These are phyloP conservation scores for Torulaspora pretoriensis DNA, from an alignment of 1,139 yeast species.

Conservation along the genomic window DNA sequence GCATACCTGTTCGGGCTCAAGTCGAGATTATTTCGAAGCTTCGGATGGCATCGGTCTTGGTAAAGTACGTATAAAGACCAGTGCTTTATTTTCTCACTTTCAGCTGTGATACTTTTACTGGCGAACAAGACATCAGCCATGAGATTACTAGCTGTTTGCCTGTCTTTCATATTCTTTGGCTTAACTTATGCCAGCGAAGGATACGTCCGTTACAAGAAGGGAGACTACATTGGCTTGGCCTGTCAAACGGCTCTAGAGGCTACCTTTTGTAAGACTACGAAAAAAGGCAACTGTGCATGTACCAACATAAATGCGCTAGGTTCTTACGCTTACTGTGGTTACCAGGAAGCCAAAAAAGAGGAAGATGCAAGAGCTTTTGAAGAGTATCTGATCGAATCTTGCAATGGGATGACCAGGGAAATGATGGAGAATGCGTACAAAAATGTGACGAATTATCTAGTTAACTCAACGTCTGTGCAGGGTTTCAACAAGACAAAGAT, in stretches of 20 bases:
- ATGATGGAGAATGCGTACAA: constrained; percentile 40
- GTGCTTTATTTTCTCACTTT: background rate
- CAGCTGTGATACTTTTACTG: background rate
- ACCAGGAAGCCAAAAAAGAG: constrained; percentile 12
- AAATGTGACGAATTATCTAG: constrained; percentile 41
- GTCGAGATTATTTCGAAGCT: too few species aligned
- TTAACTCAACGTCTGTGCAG: constrained; percentile 32
- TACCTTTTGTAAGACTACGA: constrained; percentile 26
- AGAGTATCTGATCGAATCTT: constrained; percentile 18
- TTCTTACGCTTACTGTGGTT: constrained; percentile 31
- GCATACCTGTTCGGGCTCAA: too few species aligned
- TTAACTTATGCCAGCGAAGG: constrained; percentile 1
- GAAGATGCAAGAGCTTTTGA: constrained; percentile 18
- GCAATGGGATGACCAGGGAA: constrained; percentile 33
- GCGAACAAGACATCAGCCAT: background rate
- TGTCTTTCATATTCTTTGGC: constrained; percentile 1
- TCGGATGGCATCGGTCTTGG: too few species aligned
- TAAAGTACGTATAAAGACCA: background rate
- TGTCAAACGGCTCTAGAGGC: constrained; percentile 31
- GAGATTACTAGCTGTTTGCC: background rate
- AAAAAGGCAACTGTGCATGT: constrained; percentile 25
- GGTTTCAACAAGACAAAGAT: constrained; percentile 31
- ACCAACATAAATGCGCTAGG: constrained; percentile 31
- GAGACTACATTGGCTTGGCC: constrained; percentile 25
- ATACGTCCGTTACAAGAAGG: constrained; percentile 6